Evolutionary conservation across 78 protist genomes (phyloP).

Genomic region (Planoprotostelium fungivorum): DNA sequence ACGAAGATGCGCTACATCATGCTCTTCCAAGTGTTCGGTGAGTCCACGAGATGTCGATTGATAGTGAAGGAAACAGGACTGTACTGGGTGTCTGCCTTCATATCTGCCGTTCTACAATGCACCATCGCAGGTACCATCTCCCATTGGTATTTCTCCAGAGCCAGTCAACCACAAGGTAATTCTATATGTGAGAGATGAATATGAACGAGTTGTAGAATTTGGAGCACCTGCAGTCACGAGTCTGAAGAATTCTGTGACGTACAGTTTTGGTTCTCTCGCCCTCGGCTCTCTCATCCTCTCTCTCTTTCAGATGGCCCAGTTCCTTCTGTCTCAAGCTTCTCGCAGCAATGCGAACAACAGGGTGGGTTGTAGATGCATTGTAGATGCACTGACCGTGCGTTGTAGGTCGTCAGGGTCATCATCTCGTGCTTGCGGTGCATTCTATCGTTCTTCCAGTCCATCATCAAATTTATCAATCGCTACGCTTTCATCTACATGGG

Average conservation of each 20-base stretch:
- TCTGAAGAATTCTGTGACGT: constrained; percentile 21
- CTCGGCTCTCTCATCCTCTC: constrained; percentile 48
- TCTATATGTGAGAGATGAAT: background rate
- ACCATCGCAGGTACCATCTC: constrained; percentile 62
- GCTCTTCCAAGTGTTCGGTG: constrained; percentile 54
- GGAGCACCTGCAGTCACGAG: constrained; percentile 17
- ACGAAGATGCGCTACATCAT: constrained; percentile 38
- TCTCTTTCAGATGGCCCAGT: constrained; percentile 28
- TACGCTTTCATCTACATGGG: constrained; percentile 59
- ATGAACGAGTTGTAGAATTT: constrained; percentile 2
- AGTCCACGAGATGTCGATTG: too few relatives aligned
- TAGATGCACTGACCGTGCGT: constrained; percentile 11
- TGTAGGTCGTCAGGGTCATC: constrained; percentile 31
- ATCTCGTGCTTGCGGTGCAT: constrained; percentile 40
- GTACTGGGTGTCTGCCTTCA: constrained; percentile 43
- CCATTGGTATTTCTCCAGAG: constrained; percentile 47
- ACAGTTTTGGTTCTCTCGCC: constrained; percentile 38
- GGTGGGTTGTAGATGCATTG: constrained; percentile 1
- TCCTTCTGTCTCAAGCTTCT: background rate
- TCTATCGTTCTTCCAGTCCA: constrained; percentile 29
- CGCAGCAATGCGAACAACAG: background rate
- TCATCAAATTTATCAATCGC: constrained; percentile 36
- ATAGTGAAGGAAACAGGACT: background rate
- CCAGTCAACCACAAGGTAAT: constrained; percentile 9
- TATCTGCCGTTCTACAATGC: constrained; percentile 45